A percentile compares a stretch with the other conserved stretches of the same genome.
These are phyloP conservation scores for Pseudogymnoascus sp. DNA, from an alignment of 2,329 filamentous ascomycete genomes.

Conservation along the genomic window DNA sequence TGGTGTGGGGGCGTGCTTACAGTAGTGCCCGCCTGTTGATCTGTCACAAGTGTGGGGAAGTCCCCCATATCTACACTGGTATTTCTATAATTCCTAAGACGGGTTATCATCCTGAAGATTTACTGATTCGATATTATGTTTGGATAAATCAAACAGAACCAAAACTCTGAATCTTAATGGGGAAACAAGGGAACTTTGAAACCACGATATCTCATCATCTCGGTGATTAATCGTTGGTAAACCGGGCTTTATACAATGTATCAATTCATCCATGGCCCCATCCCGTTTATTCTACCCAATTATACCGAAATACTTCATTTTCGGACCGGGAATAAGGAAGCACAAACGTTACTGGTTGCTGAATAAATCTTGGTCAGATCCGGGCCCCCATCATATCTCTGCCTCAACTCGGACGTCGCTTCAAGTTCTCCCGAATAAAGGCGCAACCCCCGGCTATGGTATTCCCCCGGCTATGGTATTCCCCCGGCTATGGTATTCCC, in stretches of 20 bases:
- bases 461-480: too few relatives aligned
- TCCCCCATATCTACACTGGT: not conserved
- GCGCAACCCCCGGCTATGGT: not conserved
- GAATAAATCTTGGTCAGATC: not conserved
- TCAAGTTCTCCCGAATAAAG: not conserved
- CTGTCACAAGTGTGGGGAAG: not conserved
- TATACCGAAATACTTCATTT: not conserved
- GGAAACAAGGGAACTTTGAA: not conserved
- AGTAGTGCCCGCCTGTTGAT: not conserved
- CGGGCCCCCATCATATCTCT: not conserved
- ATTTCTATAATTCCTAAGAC: not conserved
- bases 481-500: too few relatives aligned
- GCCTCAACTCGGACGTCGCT: not conserved
- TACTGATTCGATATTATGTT: not conserved
- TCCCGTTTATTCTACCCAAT: not conserved
- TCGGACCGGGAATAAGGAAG: not conserved
- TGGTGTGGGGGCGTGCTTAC: not conserved
- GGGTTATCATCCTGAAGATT: not conserved
- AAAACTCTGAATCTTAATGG: not conserved
- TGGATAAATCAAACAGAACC: not conserved
- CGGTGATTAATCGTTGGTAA: not conserved
- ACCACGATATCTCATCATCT: not conserved
- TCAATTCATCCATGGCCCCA: conserved; percentile 1
- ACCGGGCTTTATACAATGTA: not conserved
- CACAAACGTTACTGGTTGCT: not conserved